phyloP scores from a whole-genome alignment of 2,329 filamentous ascomycete species.

The Fulvia fulva region DNA sequence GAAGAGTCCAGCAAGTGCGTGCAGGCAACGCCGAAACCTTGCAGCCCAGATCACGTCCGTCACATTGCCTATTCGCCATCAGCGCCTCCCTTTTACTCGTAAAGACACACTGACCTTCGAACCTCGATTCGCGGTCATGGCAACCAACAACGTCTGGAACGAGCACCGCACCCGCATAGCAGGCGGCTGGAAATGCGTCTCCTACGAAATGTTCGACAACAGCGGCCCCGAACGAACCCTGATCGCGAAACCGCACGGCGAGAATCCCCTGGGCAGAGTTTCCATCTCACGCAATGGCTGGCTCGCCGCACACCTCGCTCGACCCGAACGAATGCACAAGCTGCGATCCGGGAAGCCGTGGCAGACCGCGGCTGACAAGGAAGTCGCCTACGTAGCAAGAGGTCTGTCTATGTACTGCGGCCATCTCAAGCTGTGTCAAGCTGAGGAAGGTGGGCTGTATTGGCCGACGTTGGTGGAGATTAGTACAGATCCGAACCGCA shows the following conservation, averaged over 20 bases:
- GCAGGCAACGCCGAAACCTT: not conserved
- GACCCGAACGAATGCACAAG: slow-evolving; percentile 13
- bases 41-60: not conserved
- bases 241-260: slow-evolving; percentile 24
- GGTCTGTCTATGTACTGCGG: slow-evolving; percentile 26
- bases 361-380: slow-evolving; percentile 18
- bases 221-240: slow-evolving; percentile 15
- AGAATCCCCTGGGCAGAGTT: slow-evolving; percentile 21
- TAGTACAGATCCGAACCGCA: slow-evolving; percentile 17
- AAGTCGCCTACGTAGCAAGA: slow-evolving; percentile 24
- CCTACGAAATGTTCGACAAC: slow-evolving; percentile 21
- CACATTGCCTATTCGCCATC: not conserved
- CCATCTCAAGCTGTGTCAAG: slow-evolving; percentile 23
- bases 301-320: slow-evolving; percentile 24
- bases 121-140: not conserved
- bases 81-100: not conserved
- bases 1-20: not conserved
- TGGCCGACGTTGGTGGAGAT: slow-evolving; percentile 28
- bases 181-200: slow-evolving; percentile 27
- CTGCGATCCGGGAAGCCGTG: slow-evolving; percentile 20
- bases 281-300: slow-evolving; percentile 22
- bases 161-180: slow-evolving; percentile 18
- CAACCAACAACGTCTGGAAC: slow-evolving; percentile 17
- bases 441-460: slow-evolving; percentile 18
- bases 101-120: not conserved